phyloP scores from a whole-genome alignment of 2,329 filamentous ascomycete genomes.

The Stagonosporopsis rhizophila region DNA sequence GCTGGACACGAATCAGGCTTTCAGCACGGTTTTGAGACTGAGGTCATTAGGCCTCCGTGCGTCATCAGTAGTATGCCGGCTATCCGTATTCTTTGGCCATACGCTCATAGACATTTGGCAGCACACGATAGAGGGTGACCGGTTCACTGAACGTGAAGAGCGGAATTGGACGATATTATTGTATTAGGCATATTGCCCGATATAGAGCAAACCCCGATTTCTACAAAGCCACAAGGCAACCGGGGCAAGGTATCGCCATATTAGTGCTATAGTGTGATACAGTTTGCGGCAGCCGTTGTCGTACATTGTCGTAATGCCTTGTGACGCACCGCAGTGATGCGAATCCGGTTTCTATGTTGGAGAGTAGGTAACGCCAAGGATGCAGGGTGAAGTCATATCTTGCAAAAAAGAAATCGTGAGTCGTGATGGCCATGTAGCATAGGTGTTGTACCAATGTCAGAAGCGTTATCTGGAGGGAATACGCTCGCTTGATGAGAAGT shows the following conservation, averaged over 20 bases:
- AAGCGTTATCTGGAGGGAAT: slow-evolving; percentile 1
- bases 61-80: neutral
- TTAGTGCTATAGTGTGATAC: neutral
- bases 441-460: neutral
- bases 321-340: neutral
- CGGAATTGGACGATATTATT: neutral
- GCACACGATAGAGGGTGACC: too few species aligned
- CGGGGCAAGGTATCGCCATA: neutral
- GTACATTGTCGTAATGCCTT: neutral
- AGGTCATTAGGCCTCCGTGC: slow-evolving; percentile 18
- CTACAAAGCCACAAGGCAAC: too few species aligned
- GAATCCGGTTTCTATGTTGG: neutral
- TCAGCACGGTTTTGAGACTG: slow-evolving; percentile 3
- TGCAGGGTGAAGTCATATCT: slow-evolving; percentile 3
- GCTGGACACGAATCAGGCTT: slow-evolving; percentile 13
- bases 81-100: slow-evolving; percentile 1
- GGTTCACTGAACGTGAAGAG: too few species aligned
- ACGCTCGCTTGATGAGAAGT: slow-evolving; percentile 4
- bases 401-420: slow-evolving; percentile 6
- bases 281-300: neutral
- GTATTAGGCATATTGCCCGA: neutral
- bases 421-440: slow-evolving; percentile 7
- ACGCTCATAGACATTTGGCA: neutral
- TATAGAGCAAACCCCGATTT: neutral
- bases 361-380: slow-evolving; percentile 2